phyloP scores from a whole-genome alignment of 371 early-diverging fungal genomes.

The Massospora cicadina region DNA sequence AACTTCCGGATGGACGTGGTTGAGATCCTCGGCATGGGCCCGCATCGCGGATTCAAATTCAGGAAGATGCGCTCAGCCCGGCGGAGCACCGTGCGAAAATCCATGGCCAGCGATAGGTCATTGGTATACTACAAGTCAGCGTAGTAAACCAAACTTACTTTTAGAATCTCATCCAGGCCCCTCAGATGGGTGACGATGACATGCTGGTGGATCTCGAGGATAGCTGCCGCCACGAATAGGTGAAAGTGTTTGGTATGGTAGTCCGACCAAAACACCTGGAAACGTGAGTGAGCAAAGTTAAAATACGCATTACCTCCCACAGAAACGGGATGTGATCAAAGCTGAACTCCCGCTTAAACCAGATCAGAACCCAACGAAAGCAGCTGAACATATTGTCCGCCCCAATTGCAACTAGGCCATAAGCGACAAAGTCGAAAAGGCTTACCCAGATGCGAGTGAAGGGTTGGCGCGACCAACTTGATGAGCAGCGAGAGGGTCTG shows the following conservation, averaged over 20 bases:
- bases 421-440: neutral
- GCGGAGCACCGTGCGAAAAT: slow-evolving; percentile 51
- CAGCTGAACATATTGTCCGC: slow-evolving; percentile 75
- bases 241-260: slow-evolving; percentile 59
- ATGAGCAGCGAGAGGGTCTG: slow-evolving; percentile 50
- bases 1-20: neutral
- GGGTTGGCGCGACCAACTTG: slow-evolving; percentile 59
- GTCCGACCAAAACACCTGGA: slow-evolving; percentile 60
- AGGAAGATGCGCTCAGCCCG: slow-evolving; percentile 33
- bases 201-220: slow-evolving; percentile 63
- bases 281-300: neutral
- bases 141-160: slow-evolving; percentile 24
- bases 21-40: neutral
- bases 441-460: slow-evolving; percentile 53
- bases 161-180: slow-evolving; percentile 79
- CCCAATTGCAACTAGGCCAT: slow-evolving; percentile 39
- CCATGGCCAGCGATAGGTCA: slow-evolving; percentile 58
- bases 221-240: slow-evolving; percentile 76
- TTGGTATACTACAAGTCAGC: slow-evolving; percentile 47
- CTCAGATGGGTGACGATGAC: slow-evolving; percentile 47
- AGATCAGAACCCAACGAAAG: slow-evolving; percentile 88
- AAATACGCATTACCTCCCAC: slow-evolving; percentile 49
- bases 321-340: slow-evolving; percentile 61
- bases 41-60: neutral
- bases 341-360: slow-evolving; percentile 87